phyloP scores from a whole-genome alignment of 805 yeast genomes.

The Tetrapisispora taiwanensis region DNA sequence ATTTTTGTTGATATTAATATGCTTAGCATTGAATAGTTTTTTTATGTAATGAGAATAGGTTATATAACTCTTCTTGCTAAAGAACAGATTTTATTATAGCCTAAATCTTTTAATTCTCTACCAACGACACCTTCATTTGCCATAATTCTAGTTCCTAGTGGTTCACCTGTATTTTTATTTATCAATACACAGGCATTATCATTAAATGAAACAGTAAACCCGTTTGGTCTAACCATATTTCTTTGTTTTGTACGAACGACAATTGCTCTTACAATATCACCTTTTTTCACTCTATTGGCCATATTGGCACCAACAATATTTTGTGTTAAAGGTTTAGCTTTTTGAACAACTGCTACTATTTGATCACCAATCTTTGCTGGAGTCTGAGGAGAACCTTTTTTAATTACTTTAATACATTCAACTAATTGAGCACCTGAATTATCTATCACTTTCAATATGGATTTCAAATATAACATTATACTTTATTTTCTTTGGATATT shows the following conservation, averaged over 20 bases:
- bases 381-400: constrained; percentile 70
- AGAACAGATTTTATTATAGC: constrained; percentile 76
- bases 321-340: constrained; percentile 68
- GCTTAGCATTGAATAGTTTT: too few relatives aligned
- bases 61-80: constrained; percentile 70
- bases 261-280: constrained; percentile 92
- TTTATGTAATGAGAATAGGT: too few relatives aligned
- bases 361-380: constrained; percentile 84
- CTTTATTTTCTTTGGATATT: too few relatives aligned
- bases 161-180: constrained; percentile 81
- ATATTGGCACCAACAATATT: constrained; percentile 66
- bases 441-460: constrained; percentile 83
- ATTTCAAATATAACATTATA: constrained; percentile 76
- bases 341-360: constrained; percentile 88
- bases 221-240: constrained; percentile 69
- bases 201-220: constrained; percentile 76
- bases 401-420: constrained; percentile 90
- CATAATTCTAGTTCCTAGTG: constrained; percentile 82
- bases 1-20: too few relatives aligned
- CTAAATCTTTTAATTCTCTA: constrained; percentile 74
- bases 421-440: constrained; percentile 92
- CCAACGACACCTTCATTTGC: constrained; percentile 57
- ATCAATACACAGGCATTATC: constrained; percentile 95
- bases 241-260: constrained; percentile 83
- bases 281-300: constrained; percentile 77